Evolutionary conservation across 179 eudicot genomes (phyloP), one percentile per base, ranked within the genome.

Genomic region (Silene noctiflora): DNA sequence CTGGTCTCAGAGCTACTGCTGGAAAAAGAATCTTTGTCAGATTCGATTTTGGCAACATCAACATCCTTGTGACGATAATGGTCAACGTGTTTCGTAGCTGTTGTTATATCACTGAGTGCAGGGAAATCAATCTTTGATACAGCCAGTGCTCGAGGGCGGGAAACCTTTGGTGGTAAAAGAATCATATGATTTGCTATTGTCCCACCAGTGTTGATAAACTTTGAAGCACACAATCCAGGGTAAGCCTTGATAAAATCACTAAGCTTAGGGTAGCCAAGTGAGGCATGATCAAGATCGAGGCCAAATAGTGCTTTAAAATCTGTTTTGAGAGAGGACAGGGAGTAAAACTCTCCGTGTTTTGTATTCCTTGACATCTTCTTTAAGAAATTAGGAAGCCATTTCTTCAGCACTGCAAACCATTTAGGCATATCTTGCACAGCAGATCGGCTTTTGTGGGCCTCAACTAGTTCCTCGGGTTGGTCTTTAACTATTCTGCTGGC

Each of bases 331-430:
- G 86, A 84, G 35, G 86, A 84, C n/a, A 84, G 78, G 67, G 86
- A 73, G 76, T 84, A 84, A 35, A 35, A 81, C 69, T 78, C 82
- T 51, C 83, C 86, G 0, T 29, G n/a, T 76, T 51, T 72, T 67
- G 77, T 16, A 66, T 78, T 81, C 48, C 33, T 75, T 19, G 80
- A 25, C 80, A 75, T 39, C 78, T 79, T 79, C 58, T 53, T 76
- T 22, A 84, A 66, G 76, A 84, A 84, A 60, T 56, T 55, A 39
- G 86, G 86, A 76, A 84, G 86, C 86, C 86, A 84, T 69, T 81
- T 84, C 78, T 56, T 81, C 24, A 84, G 62, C 21, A 71, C 74
- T n/a, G 2, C 17, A 19, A 67, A 65, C 86, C 86, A 84, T 60
- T 4, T 64, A 44, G 84, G 86, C 67, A 60, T 35, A 11, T 78